phyloP scores from a whole-genome alignment of 257 asterid species.

The Paulownia fortunei region DNA sequence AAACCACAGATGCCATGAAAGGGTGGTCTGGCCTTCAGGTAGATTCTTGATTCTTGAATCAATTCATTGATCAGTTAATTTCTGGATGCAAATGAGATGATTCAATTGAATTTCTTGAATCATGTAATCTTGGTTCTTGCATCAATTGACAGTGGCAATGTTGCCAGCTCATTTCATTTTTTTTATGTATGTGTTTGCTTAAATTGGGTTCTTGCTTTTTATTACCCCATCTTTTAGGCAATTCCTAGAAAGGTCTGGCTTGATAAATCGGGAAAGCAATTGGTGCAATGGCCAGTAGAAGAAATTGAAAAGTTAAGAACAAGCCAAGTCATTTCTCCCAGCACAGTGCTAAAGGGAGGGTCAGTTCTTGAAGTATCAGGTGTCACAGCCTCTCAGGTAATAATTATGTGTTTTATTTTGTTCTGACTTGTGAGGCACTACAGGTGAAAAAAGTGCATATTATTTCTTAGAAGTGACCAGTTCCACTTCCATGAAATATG shows the following conservation, averaged over 20 bases:
- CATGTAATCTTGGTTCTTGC: too few species aligned
- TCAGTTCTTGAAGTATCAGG: constrained; percentile 32
- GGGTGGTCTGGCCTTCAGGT: constrained; percentile 34
- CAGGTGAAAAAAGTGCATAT: background rate
- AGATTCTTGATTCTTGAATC: constrained; percentile 4
- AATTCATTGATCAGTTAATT: background rate
- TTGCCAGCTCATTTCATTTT: too few species aligned
- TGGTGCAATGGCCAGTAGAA: constrained; percentile 38
- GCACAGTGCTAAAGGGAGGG: constrained; percentile 25
- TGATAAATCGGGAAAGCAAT: constrained; percentile 26
- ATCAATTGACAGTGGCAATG: too few species aligned
- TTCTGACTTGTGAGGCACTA: too few species aligned
- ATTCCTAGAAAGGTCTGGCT: constrained; percentile 36
- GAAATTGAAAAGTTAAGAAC: constrained; percentile 33
- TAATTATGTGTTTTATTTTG: background rate
- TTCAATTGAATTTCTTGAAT: too few species aligned
- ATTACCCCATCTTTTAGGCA: constrained; percentile 8
- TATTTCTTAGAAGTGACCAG: background rate
- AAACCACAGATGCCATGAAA: background rate
- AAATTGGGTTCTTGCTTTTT: background rate
- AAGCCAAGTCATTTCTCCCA: background rate
- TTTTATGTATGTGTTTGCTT: background rate
- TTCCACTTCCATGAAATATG: background rate
- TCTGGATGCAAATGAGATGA: too few species aligned
- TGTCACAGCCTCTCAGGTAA: constrained; percentile 34